Conservation (phyloP, 257 asterid genomes). For the Solanum tarapatanum region DNA sequence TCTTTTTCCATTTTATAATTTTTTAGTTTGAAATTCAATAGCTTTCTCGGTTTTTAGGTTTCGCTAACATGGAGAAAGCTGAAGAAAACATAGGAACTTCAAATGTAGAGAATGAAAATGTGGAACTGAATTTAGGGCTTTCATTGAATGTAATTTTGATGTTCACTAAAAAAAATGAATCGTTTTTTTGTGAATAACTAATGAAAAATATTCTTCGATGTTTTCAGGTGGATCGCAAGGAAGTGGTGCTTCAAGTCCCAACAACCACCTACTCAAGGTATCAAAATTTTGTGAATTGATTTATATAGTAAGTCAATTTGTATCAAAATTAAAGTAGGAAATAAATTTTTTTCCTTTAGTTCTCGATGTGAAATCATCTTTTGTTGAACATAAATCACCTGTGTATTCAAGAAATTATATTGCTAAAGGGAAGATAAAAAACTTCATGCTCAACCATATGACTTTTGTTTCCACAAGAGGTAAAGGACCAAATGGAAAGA, state of each 20-base stretch:
- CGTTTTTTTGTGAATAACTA: slow-evolving; percentile 32
- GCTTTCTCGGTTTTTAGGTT: not conserved
- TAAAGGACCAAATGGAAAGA: slow-evolving; percentile 33
- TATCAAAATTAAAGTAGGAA: not conserved
- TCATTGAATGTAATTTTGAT: not conserved
- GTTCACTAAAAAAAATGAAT: not conserved
- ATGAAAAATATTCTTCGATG: slow-evolving; percentile 8
- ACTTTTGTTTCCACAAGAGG: slow-evolving; percentile 49
- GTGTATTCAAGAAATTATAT: not conserved
- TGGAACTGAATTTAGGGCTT: slow-evolving; percentile 8
- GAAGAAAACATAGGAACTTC: slow-evolving; percentile 1
- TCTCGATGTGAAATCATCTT: no score
- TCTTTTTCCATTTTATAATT: no score
- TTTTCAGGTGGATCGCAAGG: slow-evolving; percentile 28
- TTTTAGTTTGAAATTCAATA: not conserved
- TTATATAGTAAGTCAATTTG: no score
- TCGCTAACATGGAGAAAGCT: slow-evolving; percentile 20
- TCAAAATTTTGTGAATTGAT: not conserved
- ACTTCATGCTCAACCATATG: slow-evolving; percentile 34
- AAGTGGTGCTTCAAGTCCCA: slow-evolving; percentile 23
- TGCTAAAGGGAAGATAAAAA: slow-evolving; percentile 5
- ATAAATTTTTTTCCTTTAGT: not conserved
- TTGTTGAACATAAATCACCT: not conserved
- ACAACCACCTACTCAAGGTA: slow-evolving; percentile 33
- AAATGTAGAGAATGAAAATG: slow-evolving; percentile 4